Base-by-base conservation (phyloP, 208 protist genomes). In the Trypanosoma caninum region DNA sequence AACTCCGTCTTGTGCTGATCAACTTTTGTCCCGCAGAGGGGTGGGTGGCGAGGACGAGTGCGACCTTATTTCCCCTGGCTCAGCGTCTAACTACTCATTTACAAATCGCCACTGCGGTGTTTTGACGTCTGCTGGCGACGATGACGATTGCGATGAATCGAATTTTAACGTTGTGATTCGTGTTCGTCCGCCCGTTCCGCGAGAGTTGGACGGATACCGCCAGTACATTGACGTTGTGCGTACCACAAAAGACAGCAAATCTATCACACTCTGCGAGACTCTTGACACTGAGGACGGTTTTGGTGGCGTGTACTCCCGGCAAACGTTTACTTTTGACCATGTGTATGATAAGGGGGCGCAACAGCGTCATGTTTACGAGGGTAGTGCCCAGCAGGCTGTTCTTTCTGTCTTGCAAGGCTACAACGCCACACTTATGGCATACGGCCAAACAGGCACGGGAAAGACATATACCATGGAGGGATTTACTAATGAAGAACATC, bases 401-500 rank as follows among this genome's bases (percentile, higher is more conserved):
- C 66, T 83, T 16, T 83, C 82, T 13, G 78, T 87, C 25, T 27
- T 96, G 40, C 61, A 83, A 23, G 91, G 91, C 37, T 93, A 88
- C 76, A 96, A 94, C 74, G 80, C 80, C 9, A 91, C 74, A 45
- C 31, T 94, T 3, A 80, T 96, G 65, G 89, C 89, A n/a, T 96
- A 96, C 53, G 89, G 90, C 5, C 87, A 93, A 67, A 96, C 85
- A 0, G 87, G 90, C 3, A 87, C 74, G 0, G 87, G 90, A 10
- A 94, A 94, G 70, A 94, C 84, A 3, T 88, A 94, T 74, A 94
- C 87, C 11, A 96, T 96, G 90, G 84, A 91, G 63, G 91, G 92
- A 11, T 83, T 85, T 63, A 82, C 82, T 14, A 86, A 68, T 61
- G 76, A 89, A 48, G 83, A 88, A 62, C 70, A 88, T 40, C 89